Evolutionary conservation across 768 basidiomycete species (phyloP).

Genomic region (Boletales sp.): DNA sequence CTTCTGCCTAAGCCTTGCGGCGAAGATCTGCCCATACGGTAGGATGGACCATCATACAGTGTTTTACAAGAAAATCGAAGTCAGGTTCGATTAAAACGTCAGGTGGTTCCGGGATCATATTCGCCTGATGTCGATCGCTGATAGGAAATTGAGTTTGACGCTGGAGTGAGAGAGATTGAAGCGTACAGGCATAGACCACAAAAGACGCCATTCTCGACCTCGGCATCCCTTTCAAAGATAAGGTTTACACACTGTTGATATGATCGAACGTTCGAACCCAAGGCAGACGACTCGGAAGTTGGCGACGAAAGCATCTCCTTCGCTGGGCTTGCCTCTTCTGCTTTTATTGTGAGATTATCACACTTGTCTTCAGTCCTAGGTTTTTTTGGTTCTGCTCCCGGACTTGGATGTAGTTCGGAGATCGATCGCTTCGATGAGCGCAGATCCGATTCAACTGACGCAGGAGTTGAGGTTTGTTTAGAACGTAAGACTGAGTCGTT

Average conservation of each 20-base stretch:
- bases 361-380: conserved; percentile 13
- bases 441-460: not conserved
- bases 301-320: not conserved
- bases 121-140: conserved; percentile 26
- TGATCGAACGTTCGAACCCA: conserved; percentile 31
- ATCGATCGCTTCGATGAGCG: conserved; percentile 17
- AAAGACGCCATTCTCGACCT: conserved; percentile 27
- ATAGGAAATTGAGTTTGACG: not conserved
- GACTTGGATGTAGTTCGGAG: conserved; percentile 4
- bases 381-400: conserved; percentile 17
- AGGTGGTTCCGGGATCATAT: conserved; percentile 27
- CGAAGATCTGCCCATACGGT: conserved; percentile 46
- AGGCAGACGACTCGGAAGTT: not conserved
- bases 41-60: conserved; percentile 48
- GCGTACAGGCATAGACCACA: conserved; percentile 57
- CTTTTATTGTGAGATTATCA: not conserved
- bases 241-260: conserved; percentile 40
- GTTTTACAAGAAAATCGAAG: conserved; percentile 43
- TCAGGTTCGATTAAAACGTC: conserved; percentile 26
- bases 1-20: conserved; percentile 9
- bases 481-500: not conserved
- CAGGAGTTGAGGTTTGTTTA: not conserved
- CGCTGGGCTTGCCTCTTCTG: not conserved
- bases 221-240: conserved; percentile 32
- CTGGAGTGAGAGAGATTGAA: not conserved